Base-by-base conservation (phyloP, 2,329 filamentous ascomycete genomes). In the Ophiostoma sp. region DNA sequence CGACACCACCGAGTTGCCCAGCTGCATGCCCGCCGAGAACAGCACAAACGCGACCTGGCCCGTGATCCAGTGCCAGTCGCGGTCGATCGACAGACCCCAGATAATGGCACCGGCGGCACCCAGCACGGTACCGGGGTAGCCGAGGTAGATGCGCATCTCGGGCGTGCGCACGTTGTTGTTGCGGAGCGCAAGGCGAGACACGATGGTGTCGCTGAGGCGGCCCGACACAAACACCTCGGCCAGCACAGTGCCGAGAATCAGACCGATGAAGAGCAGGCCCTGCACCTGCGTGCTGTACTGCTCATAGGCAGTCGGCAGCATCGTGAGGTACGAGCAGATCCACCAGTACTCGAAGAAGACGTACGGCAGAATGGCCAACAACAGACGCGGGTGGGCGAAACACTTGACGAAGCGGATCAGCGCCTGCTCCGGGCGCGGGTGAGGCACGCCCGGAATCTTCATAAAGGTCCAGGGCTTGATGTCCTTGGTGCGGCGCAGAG, bases 321-420 rank as follows among this genome's bases (percentile, higher is more conserved):
- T 79, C 2, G 83, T 84, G 67, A 85, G 81, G 27, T 85, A 78
- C 0, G 80, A 81, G 11, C 84, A 70, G 5, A 84, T 77, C 83
- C 83, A 86, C 83, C 73, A 86, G 73, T 86, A 86, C 80, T 83
- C 84, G 2, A 78, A 74, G 70, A 84, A 85, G 71, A 79, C 81
- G 74, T 83, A 87, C 8, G 79, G 78, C 8, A 81, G 70, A 4
- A 85, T 77, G 2, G 80, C 74, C 8, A 85, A 75, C 0, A 78
- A 76, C 0, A 86, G 78, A 4, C 78, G 78, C 2, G 64, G 44
- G 45, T 49, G 36, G 12, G 12, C 16, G 6, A 49, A 52, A 16
- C 45, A 36, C 64, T 49, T 49, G 45, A 38, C 8, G 44, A 65
- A 65, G 27, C 64, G 64, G 27, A 65, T 41, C 16, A 65, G 27